Conservation (phyloP, 352 stramenopile genomes). For the Phytophthora idaei region DNA sequence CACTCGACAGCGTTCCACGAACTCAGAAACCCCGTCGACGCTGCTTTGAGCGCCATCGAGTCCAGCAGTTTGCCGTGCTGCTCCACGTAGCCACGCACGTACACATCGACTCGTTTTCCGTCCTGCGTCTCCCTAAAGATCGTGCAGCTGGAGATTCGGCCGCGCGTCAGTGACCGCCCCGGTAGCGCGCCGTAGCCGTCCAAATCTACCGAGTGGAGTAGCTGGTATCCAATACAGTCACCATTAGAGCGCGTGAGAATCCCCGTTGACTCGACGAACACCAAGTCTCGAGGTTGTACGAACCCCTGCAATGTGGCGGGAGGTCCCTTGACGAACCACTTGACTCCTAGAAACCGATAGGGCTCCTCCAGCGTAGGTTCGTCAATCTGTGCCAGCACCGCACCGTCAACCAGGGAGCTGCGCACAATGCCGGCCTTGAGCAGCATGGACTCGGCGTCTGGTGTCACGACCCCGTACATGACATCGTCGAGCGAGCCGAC, state of each 20-base stretch:
- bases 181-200: constrained; percentile 31
- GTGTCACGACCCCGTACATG: constrained; percentile 58
- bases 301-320: constrained; percentile 34
- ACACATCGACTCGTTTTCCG: constrained; percentile 42
- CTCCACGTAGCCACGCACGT: constrained; percentile 47
- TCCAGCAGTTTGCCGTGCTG: constrained; percentile 49
- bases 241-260: constrained; percentile 35
- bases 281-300: constrained; percentile 46
- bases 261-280: constrained; percentile 51
- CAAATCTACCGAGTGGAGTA: constrained; percentile 53
- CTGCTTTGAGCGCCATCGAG: constrained; percentile 41
- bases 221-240: constrained; percentile 41
- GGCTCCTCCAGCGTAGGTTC: constrained; percentile 37
- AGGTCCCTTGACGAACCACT: constrained; percentile 56
- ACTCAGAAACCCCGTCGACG: constrained; percentile 52
- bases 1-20: constrained; percentile 57
- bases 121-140: constrained; percentile 39
- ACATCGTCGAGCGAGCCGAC: constrained; percentile 64
- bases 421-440: constrained; percentile 47
- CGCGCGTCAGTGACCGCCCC: constrained; percentile 36
- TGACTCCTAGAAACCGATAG: constrained; percentile 55
- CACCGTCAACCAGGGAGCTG: constrained; percentile 43
- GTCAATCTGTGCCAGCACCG: constrained; percentile 41
- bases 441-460: constrained; percentile 41
- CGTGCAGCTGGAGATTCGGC: constrained; percentile 48